These are phyloP conservation scores for Daldinia concentrica DNA, from an alignment of 495 filamentous ascomycete species.

Conservation along the genomic window DNA sequence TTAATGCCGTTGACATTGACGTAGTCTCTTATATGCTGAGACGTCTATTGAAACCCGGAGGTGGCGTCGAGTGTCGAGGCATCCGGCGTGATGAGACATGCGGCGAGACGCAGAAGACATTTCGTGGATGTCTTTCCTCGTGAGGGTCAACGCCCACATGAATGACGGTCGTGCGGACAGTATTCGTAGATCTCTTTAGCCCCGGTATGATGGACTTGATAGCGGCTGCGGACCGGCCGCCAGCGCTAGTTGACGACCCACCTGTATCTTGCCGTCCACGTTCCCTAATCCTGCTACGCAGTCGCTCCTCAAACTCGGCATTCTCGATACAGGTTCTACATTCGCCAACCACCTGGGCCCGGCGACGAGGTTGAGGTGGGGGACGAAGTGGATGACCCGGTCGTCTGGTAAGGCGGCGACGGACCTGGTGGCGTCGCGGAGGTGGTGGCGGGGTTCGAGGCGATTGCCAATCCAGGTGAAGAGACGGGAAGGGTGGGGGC, in stretches of 20 bases:
- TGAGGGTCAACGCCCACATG: conserved; percentile 19
- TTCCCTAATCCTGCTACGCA: conserved; percentile 23
- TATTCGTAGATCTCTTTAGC: conserved; percentile 22
- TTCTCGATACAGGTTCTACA: conserved; percentile 39
- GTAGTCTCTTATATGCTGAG: conserved; percentile 26
- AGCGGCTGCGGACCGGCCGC: conserved; percentile 16
- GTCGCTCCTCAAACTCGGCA: conserved; percentile 30
- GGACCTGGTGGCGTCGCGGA: conserved; percentile 33
- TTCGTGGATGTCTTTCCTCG: conserved; percentile 1
- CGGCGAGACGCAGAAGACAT: conserved; percentile 1
- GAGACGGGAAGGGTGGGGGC: conserved; percentile 23
- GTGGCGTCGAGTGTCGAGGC: conserved; percentile 25
- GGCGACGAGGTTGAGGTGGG: conserved; percentile 33
- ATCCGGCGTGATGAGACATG: conserved; percentile 1
- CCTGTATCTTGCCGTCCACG: conserved; percentile 24
- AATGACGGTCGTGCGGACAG: conserved; percentile 26
- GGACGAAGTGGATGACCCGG: conserved; percentile 36
- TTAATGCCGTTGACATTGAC: neutral
- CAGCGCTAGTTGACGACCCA: conserved; percentile 5
- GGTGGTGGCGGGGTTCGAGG: conserved; percentile 36
- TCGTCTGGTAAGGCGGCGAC: conserved; percentile 43
- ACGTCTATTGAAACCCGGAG: conserved; percentile 27
- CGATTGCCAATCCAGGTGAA: conserved; percentile 30
- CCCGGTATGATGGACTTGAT: conserved; percentile 37
- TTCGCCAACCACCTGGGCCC: conserved; percentile 40